phyloP scores from a whole-genome alignment of 148 eudicot genomes.

The Rhododendron ovatum region DNA sequence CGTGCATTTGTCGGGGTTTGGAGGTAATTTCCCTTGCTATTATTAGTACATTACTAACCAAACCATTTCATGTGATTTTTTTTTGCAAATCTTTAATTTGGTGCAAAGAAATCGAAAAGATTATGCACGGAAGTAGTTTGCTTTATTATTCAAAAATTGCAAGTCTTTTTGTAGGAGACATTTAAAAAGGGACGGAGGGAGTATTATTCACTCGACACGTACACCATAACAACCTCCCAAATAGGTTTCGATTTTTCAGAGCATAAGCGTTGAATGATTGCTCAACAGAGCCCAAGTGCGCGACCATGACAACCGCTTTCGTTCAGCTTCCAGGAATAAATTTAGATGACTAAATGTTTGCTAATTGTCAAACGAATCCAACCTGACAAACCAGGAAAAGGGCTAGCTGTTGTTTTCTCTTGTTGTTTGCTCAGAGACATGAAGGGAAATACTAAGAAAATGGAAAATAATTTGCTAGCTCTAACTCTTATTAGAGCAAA shows the following conservation, averaged over 20 bases:
- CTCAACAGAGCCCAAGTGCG: background rate
- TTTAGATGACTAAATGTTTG: background rate
- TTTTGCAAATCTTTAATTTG: background rate
- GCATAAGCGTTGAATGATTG: background rate
- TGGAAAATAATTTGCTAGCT: background rate
- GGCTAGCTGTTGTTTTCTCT: background rate
- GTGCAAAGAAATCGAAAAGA: background rate
- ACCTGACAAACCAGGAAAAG: background rate
- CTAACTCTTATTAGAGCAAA: background rate
- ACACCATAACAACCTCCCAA: background rate
- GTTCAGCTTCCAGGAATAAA: background rate
- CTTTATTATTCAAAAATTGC: background rate
- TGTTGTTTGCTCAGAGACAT: background rate
- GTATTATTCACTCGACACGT: background rate
- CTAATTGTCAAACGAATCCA: background rate
- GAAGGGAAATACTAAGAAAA: background rate
- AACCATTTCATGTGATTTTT: background rate
- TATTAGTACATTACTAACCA: background rate
- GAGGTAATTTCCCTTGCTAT: constrained; percentile 47
- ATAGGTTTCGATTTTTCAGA: background rate
- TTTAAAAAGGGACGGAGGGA: background rate
- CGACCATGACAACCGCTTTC: background rate
- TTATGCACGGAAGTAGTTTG: no score
- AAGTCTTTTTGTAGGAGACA: background rate
- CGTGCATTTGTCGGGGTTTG: constrained; percentile 78